phyloP scores from a whole-genome alignment of 1,284 basidiomycete genomes.

The Coniferiporia sulphurascens region DNA sequence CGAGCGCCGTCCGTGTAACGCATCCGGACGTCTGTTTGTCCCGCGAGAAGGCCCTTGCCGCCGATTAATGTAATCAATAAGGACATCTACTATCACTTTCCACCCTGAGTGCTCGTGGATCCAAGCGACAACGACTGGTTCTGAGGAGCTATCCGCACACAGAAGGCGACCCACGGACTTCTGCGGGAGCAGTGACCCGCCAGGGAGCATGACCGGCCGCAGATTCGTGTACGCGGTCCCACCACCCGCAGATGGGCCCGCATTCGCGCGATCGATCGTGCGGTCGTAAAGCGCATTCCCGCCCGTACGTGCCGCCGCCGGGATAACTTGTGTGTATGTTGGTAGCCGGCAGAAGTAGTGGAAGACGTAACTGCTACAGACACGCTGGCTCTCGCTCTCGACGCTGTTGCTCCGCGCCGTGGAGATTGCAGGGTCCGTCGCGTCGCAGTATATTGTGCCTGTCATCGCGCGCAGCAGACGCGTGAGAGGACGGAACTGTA shows the following conservation, averaged over 20 bases:
- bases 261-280: slow-evolving; percentile 45
- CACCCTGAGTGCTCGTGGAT: slow-evolving; percentile 76
- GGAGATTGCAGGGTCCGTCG: slow-evolving; percentile 51
- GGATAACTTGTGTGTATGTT: slow-evolving; percentile 72
- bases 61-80: slow-evolving; percentile 67
- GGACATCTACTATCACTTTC: slow-evolving; percentile 73
- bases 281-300: slow-evolving; percentile 66
- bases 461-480: slow-evolving; percentile 75
- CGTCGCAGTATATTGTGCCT: slow-evolving; percentile 63
- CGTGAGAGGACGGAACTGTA: slow-evolving; percentile 67
- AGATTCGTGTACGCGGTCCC: slow-evolving; percentile 62
- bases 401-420: slow-evolving; percentile 40
- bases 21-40: slow-evolving; percentile 19
- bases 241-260: slow-evolving; percentile 44
- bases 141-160: slow-evolving; percentile 59
- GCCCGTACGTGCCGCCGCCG: slow-evolving; percentile 52
- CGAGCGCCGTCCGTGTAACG: slow-evolving; percentile 25
- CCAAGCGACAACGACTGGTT: slow-evolving; percentile 77
- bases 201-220: slow-evolving; percentile 67
- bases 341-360: slow-evolving; percentile 70
- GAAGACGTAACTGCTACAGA: slow-evolving; percentile 65
- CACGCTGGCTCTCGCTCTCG: slow-evolving; percentile 28
- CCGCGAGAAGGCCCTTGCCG: slow-evolving; percentile 21
- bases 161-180: slow-evolving; percentile 68
- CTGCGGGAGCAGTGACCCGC: slow-evolving; percentile 63